These are phyloP conservation scores for Podospora pseudopauciseta DNA, from an alignment of 495 filamentous ascomycete genomes.

Conservation along the genomic window DNA sequence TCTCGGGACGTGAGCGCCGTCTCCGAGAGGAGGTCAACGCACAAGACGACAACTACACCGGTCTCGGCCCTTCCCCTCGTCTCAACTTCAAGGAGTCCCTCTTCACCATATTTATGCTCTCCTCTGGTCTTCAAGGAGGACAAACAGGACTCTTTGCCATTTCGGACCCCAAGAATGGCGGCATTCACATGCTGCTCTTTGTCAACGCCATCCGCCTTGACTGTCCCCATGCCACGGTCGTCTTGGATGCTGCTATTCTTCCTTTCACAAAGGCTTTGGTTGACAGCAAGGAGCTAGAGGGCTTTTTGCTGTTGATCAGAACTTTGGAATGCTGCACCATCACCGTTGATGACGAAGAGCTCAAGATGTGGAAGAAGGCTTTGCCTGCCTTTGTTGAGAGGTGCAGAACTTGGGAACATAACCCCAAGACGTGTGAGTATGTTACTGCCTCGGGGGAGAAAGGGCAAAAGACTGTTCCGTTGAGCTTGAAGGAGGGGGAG, in stretches of 20 bases:
- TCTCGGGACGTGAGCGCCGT: constrained; percentile 40
- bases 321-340: constrained; percentile 30
- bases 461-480: constrained; percentile 22
- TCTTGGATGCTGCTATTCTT: constrained; percentile 49
- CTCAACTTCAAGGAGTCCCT: constrained; percentile 49
- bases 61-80: constrained; percentile 21
- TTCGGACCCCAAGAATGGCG: constrained; percentile 24
- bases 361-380: constrained; percentile 48
- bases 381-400: constrained; percentile 51
- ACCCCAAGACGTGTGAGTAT: constrained; percentile 47
- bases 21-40: constrained; percentile 25
- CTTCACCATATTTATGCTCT: constrained; percentile 43
- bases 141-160: constrained; percentile 39
- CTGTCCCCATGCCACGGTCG: constrained; percentile 37
- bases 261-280: constrained; percentile 36
- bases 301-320: constrained; percentile 30
- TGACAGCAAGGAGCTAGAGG: constrained; percentile 23
- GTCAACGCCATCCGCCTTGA: constrained; percentile 41
- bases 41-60: constrained; percentile 8
- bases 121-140: constrained; percentile 40
- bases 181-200: constrained; percentile 41
- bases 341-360: constrained; percentile 40
- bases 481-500: constrained; percentile 27
- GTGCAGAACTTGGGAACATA: constrained; percentile 52
- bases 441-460: constrained; percentile 4